Conservation (phyloP, 495 filamentous ascomycete genomes). For the Neurospora tetrasperma region DNA sequence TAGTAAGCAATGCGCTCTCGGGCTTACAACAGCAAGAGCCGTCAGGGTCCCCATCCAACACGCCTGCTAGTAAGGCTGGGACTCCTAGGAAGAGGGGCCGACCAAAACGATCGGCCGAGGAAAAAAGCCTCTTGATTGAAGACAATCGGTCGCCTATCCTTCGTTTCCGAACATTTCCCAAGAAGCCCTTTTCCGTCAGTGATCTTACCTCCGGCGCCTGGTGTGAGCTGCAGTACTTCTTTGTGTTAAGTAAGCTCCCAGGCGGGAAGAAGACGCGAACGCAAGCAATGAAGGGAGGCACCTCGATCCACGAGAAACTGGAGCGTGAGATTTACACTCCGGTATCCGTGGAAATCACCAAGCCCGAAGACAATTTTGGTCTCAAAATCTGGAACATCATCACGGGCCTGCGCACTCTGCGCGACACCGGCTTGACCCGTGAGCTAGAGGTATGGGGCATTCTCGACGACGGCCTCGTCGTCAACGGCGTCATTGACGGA, state of each 20-base stretch:
- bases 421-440: conserved; percentile 69
- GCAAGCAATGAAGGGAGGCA: conserved; percentile 72
- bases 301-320: conserved; percentile 64
- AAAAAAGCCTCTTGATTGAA: background rate
- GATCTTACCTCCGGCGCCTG: conserved; percentile 82
- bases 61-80: background rate
- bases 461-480: conserved; percentile 61
- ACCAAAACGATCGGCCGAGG: background rate
- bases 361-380: conserved; percentile 73
- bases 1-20: conserved; percentile 48
- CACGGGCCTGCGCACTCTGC: conserved; percentile 67
- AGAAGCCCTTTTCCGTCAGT: conserved; percentile 77
- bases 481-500: conserved; percentile 87
- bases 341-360: conserved; percentile 59
- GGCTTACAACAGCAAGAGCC: conserved; percentile 2
- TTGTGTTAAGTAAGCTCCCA: conserved; percentile 59
- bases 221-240: conserved; percentile 95
- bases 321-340: conserved; percentile 76
- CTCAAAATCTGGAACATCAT: conserved; percentile 87
- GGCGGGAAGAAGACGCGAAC: conserved; percentile 63
- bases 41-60: background rate
- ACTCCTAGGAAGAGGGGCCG: background rate
- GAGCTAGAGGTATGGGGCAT: conserved; percentile 92
- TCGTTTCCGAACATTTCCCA: conserved; percentile 68
- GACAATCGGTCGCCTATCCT: conserved; percentile 39